A percentile compares a stretch with the other conserved stretches of the same genome.
phyloP scores from a whole-genome alignment of 495 filamentous ascomycete species.

The Aspergillus kassunensis region DNA sequence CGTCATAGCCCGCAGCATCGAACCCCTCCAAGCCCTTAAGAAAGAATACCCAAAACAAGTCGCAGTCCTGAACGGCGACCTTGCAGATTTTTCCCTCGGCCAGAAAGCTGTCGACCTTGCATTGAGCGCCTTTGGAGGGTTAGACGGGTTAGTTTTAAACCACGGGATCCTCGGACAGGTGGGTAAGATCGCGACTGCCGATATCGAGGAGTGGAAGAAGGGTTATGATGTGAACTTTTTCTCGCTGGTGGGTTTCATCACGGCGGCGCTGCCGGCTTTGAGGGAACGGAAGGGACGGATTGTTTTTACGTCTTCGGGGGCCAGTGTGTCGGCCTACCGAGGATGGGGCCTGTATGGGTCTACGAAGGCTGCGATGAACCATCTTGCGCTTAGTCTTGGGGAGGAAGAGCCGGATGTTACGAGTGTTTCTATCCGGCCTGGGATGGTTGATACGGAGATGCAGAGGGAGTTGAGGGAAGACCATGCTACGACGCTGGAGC shows the following conservation, averaged over 20 bases:
- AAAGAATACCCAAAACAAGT: conserved; percentile 62
- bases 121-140: conserved; percentile 57
- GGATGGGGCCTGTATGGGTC: conserved; percentile 81
- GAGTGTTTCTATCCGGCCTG: conserved; percentile 69
- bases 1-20: conserved; percentile 65
- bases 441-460: conserved; percentile 92
- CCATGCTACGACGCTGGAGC: conserved; percentile 61
- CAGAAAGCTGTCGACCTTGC: conserved; percentile 60
- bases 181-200: conserved; percentile 60
- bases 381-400: conserved; percentile 67
- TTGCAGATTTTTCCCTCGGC: conserved; percentile 61
- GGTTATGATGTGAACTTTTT: conserved; percentile 82
- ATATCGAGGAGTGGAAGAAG: conserved; percentile 67
- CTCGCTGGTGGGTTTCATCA: conserved; percentile 71
- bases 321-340: conserved; percentile 60
- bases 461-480: conserved; percentile 74
- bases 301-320: conserved; percentile 73
- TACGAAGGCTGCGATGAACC: conserved; percentile 85
- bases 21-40: conserved; percentile 64
- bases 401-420: conserved; percentile 77
- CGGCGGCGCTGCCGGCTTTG: conserved; percentile 69
- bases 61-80: conserved; percentile 69
- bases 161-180: conserved; percentile 80
- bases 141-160: conserved; percentile 85
- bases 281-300: conserved; percentile 65